These are phyloP conservation scores for Trematosphaeria pertusa DNA, from an alignment of 2,329 filamentous ascomycete species.

Conservation along the genomic window DNA sequence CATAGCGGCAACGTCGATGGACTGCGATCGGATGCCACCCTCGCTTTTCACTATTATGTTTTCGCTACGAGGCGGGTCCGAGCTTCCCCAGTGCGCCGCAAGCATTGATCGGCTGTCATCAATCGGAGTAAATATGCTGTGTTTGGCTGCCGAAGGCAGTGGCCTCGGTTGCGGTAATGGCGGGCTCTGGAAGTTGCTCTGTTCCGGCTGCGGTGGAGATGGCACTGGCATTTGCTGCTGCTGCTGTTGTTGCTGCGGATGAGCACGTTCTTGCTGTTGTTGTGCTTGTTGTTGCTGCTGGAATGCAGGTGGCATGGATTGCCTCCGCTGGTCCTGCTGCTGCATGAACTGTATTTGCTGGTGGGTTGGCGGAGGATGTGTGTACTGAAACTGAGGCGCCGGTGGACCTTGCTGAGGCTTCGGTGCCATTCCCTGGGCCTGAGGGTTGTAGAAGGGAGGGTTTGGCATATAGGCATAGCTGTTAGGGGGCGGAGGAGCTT, in stretches of 20 bases:
- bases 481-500: slow-evolving; percentile 67
- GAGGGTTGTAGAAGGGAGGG: slow-evolving; percentile 82
- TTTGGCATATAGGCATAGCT: slow-evolving; percentile 87
- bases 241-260: slow-evolving; percentile 58
- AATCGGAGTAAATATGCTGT: slow-evolving; percentile 97
- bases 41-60: slow-evolving; percentile 50
- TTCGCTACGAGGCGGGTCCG: slow-evolving; percentile 56
- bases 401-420: slow-evolving; percentile 46
- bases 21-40: slow-evolving; percentile 63
- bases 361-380: slow-evolving; percentile 53
- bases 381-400: slow-evolving; percentile 53
- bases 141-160: slow-evolving; percentile 68
- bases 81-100: slow-evolving; percentile 75
- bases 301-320: slow-evolving; percentile 76
- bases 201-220: slow-evolving; percentile 60
- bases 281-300: slow-evolving; percentile 61
- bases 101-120: slow-evolving; percentile 90
- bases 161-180: slow-evolving; percentile 71
- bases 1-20: slow-evolving; percentile 67
- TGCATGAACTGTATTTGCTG: slow-evolving; percentile 70
- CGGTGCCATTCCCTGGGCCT: slow-evolving; percentile 57
- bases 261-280: slow-evolving; percentile 67
- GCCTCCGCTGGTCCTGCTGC: slow-evolving; percentile 77
- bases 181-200: slow-evolving; percentile 60
- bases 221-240: slow-evolving; percentile 62